Evolutionary conservation across 139 green algal species (phyloP).

Genomic region (Chlamydomonas urium): DNA sequence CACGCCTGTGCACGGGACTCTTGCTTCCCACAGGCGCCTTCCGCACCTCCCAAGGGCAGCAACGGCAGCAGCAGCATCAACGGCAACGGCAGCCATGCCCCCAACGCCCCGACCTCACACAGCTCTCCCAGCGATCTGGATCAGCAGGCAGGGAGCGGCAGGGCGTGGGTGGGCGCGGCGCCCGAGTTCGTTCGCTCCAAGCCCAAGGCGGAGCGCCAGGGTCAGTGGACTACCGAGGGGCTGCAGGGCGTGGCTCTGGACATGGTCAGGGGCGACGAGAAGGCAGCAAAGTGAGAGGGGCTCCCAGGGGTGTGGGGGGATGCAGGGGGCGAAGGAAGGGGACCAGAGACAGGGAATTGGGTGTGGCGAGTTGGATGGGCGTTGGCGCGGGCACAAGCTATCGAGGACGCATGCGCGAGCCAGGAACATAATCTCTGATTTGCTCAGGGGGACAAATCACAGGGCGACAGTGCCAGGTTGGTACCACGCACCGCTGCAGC

Average conservation of each 20-base stretch:
- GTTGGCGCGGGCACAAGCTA: neutral
- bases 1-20: neutral
- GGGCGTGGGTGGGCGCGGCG: slow-evolving; percentile 31
- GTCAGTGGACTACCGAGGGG: slow-evolving; percentile 63
- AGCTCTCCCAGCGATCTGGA: slow-evolving; percentile 11
- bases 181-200: slow-evolving; percentile 79
- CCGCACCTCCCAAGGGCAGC: neutral
- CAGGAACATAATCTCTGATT: neutral
- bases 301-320: neutral
- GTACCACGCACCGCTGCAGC: no score
- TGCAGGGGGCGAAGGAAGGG: neutral
- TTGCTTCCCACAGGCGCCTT: neutral
- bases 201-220: slow-evolving; percentile 59
- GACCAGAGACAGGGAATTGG: neutral
- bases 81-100: no score
- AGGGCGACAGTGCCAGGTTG: neutral
- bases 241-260: slow-evolving; percentile 37
- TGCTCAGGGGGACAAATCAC: neutral
- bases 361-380: neutral
- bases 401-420: neutral
- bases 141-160: neutral
- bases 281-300: slow-evolving; percentile 46
- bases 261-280: slow-evolving; percentile 71
- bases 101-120: slow-evolving; percentile 9
- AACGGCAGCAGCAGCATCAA: neutral